Base-by-base conservation (phyloP, 257 asterid species). In the Schizonepeta tenuifolia region DNA sequence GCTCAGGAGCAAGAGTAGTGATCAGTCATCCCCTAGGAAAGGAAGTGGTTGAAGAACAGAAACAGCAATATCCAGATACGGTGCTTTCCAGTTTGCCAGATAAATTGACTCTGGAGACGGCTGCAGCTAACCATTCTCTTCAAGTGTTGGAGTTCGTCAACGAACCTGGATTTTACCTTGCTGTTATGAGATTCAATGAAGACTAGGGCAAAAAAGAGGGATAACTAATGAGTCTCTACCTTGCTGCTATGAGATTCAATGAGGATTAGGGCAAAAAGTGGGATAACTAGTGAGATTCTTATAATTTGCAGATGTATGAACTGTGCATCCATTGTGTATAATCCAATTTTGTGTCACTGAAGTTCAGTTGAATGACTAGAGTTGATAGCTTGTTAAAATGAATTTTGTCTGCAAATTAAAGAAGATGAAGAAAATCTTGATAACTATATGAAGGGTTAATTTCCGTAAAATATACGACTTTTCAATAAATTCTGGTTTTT, bases 21-120 rank as follows among this genome's bases (percentile, higher is more conserved):
- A 87, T 94, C 3, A 86, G 98, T 83, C 96, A 91, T 74, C 93
- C 85, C 3, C 85, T 67, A 67, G 99, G 99, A 53, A 87, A 89
- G 77, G 82, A 69, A 72, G 81, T 17, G 66, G 88, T 72, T 41
- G 90, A 81, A 82, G 86, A 86, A 81, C 96, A 88, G 78, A 73
- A 67, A 20, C 74, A 66, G 53, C 87, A 78, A 76, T 80, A 81
- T 79, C 93, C 96, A 4, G 90, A 86, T 67, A 70, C 87, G 1
- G 91, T 89, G 53, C 87, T 89, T 55, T 86, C 90, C 8, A 72
- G 51, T 50, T 80, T 94, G 77, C 97, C 97, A 0, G 95, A 87
- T 24, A 71, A 77, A 72, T 65, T 5, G 47, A 22, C 57, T 15
- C 72, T 94, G 57, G 78, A 79, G 62, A 80, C 49, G 51, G 51